Percentiles rank a stretch among this genome's conserved stretches.
Conservation (phyloP, 495 filamentous ascomycete genomes). For the Darksidea phi region DNA sequence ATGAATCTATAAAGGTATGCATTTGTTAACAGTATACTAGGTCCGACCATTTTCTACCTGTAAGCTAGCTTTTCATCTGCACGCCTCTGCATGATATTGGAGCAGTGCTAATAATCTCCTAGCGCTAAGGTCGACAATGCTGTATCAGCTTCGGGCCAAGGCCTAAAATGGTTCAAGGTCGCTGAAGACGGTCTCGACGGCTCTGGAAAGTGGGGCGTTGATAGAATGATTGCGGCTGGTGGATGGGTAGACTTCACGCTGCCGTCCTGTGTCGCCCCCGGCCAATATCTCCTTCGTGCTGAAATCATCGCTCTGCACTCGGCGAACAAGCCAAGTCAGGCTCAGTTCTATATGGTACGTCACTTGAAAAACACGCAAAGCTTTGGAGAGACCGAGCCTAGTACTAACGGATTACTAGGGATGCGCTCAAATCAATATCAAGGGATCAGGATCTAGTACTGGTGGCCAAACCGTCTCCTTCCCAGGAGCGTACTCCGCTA, state of each 20-base stretch:
- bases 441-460: constrained; percentile 48
- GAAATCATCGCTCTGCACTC: constrained; percentile 37
- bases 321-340: constrained; percentile 17
- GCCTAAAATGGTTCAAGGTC: constrained; percentile 37
- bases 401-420: constrained; percentile 31
- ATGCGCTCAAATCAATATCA: constrained; percentile 58
- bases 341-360: constrained; percentile 30
- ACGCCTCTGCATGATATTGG: not conserved
- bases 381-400: not conserved
- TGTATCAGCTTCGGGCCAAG: constrained; percentile 11
- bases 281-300: constrained; percentile 31
- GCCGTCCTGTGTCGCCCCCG: constrained; percentile 29
- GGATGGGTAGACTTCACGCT: constrained; percentile 33
- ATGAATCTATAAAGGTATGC: not conserved
- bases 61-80: no score
- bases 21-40: not conserved
- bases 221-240: constrained; percentile 26
- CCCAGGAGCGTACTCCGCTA: constrained; percentile 54
- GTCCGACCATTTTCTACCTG: constrained; percentile 35
- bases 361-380: no score
- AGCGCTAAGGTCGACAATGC: constrained; percentile 37
- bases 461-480: constrained; percentile 53
- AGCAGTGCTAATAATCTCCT: not conserved
- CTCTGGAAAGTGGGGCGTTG: constrained; percentile 33
- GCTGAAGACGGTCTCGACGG: constrained; percentile 31